Base-by-base conservation (phyloP, 179 eudicot species). In the Drosera spatulata region DNA sequence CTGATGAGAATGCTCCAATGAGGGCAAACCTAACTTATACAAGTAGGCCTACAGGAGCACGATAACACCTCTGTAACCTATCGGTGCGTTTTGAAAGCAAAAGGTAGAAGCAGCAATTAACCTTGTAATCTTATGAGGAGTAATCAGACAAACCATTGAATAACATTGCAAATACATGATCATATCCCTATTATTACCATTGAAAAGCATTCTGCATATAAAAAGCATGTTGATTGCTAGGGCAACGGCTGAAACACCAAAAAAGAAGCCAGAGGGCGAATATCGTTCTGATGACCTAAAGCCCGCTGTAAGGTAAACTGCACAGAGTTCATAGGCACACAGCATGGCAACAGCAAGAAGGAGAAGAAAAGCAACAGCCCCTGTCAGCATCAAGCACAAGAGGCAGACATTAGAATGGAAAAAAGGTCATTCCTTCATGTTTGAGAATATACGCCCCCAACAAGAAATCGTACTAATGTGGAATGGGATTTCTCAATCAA, bases 161-260 rank as follows among this genome's bases (percentile, higher is more conserved):
- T 22, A 22, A 22, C 33, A 22, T 22, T 22, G 33, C 33, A 22
- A 0, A 22, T 1, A 22, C 33, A 22, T 22, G 33, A 22, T 22
- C 1, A 22, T 15, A 4, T 7, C 4, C 13, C 11, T 10, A 11
- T 8, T n/a, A 64, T 71, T 85, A 93, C 99, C 99, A 79, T 93
- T 82, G 71, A 93, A 93, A 46, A 93, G 84, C 94, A 93, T 93
- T 67, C 97, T 83, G 77, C 97, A 93, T 47, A 93, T 90, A 59
- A 93, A 93, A 63, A 93, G 99, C 97, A 93, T 93, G 76, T 93
- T 93, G 80, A 86, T 79, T 0, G 99, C 99, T 58, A 93, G 81
- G 65, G 97, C 95, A 76, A 93, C 83, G 58, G 97, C 99, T 53
- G 99, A 93, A 58, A 93, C 99, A 60, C 99, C 97, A 75, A 93